Evolutionary conservation across 352 stramenopile species (phyloP).

Genomic region (Pythium insidiosum): DNA sequence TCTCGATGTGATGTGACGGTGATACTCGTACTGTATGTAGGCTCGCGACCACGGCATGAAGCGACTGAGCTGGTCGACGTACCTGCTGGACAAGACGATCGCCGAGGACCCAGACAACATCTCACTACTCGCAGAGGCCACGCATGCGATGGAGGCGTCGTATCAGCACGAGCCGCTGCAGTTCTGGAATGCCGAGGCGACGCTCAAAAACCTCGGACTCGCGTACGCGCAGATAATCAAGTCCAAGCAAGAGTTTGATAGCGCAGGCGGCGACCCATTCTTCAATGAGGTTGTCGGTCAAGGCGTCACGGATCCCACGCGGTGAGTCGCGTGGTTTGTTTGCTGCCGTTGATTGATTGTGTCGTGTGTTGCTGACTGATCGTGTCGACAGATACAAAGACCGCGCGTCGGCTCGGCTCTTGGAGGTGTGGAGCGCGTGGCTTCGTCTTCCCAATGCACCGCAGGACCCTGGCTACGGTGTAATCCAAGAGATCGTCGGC

Average conservation of each 20-base stretch:
- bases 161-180: conserved; percentile 59
- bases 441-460: conserved; percentile 34
- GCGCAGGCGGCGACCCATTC: conserved; percentile 25
- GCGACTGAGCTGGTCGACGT: conserved; percentile 72
- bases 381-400: conserved; percentile 78
- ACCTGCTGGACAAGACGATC: conserved; percentile 83
- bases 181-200: conserved; percentile 47
- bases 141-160: conserved; percentile 58
- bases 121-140: conserved; percentile 54
- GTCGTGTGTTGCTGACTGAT: neutral
- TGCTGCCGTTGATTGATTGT: neutral
- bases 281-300: conserved; percentile 36
- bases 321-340: neutral
- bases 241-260: conserved; percentile 42
- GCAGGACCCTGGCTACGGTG: conserved; percentile 34
- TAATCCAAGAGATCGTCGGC: conserved; percentile 40
- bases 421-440: conserved; percentile 64
- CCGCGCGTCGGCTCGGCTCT: conserved; percentile 47
- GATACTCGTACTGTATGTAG: conserved; percentile 23
- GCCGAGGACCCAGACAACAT: conserved; percentile 57
- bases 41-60: conserved; percentile 72
- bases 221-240: conserved; percentile 92
- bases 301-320: conserved; percentile 17
- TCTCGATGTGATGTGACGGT: no score
- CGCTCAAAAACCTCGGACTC: conserved; percentile 91